Evolutionary conservation across 2,329 filamentous ascomycete species (phyloP).

Genomic region (Acephala macrosclerotiorum): DNA sequence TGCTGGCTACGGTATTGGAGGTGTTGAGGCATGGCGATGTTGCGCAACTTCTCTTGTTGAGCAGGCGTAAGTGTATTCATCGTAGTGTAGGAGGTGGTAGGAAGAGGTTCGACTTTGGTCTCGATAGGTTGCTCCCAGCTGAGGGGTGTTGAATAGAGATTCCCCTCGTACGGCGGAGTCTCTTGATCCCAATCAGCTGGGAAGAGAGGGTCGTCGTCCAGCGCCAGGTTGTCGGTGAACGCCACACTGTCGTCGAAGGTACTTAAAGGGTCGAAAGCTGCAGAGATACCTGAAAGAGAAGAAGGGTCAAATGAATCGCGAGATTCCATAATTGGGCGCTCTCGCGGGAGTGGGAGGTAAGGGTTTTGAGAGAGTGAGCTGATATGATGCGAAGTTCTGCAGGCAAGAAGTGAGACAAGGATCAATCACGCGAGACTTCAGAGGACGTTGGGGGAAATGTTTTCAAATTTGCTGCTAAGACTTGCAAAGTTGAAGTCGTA

Average conservation of each 20-base stretch:
- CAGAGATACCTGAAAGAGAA: constrained; percentile 36
- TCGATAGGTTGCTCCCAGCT: constrained; percentile 42
- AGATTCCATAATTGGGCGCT: constrained; percentile 31
- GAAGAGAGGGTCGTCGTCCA: constrained; percentile 41
- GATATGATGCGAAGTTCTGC: constrained; percentile 10
- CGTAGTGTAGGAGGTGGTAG: constrained; percentile 30
- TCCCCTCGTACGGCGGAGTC: constrained; percentile 42
- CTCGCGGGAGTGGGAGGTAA: constrained; percentile 3
- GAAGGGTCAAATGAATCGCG: constrained; percentile 37
- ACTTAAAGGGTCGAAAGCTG: constrained; percentile 33
- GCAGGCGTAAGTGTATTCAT: constrained; percentile 60
- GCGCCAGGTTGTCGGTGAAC: constrained; percentile 36
- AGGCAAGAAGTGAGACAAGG: constrained; percentile 11
- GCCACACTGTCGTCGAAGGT: constrained; percentile 36
- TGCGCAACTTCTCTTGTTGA: constrained; percentile 66
- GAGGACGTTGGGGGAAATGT: not conserved
- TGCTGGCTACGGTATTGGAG: constrained; percentile 58
- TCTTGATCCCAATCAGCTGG: constrained; percentile 39
- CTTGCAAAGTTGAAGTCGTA: not conserved
- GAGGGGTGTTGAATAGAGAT: constrained; percentile 43
- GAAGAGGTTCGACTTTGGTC: constrained; percentile 36
- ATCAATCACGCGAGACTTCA: constrained; percentile 17
- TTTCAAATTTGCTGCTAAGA: constrained; percentile 3
- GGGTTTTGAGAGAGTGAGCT: constrained; percentile 3
- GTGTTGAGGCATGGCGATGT: constrained; percentile 70